phyloP scores from a whole-genome alignment of 176 grass and related monocot species.

The Oryza brachyantha region DNA sequence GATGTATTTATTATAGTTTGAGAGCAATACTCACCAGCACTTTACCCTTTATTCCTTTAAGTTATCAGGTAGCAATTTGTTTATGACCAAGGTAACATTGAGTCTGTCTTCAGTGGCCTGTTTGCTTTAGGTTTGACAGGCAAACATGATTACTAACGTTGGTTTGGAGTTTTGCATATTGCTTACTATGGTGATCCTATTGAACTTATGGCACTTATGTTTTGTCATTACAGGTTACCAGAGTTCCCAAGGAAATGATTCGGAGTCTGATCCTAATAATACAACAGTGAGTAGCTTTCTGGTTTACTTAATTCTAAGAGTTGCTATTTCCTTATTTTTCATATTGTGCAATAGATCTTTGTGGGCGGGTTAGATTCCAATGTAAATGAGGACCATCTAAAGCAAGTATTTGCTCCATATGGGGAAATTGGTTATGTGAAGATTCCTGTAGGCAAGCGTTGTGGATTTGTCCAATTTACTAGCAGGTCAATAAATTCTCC shows the following conservation, averaged over 20 bases:
- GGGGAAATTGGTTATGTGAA: constrained; percentile 89
- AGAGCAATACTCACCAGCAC: not conserved
- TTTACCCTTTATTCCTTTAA: no score
- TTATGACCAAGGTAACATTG: not conserved
- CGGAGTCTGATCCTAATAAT: constrained; percentile 72
- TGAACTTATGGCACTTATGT: constrained; percentile 15
- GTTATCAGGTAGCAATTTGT: not conserved
- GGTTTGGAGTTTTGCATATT: not conserved
- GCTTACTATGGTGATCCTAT: not conserved
- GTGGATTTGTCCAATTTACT: constrained; percentile 95
- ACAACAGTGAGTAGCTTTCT: constrained; percentile 70
- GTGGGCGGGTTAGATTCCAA: constrained; percentile 91
- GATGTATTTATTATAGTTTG: not conserved
- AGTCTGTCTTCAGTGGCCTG: not conserved
- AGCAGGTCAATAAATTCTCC: constrained; percentile 66
- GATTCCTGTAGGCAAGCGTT: constrained; percentile 93
- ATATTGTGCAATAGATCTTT: constrained; percentile 75
- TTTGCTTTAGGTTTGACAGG: not conserved
- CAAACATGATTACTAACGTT: not conserved
- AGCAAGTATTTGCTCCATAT: constrained; percentile 71
- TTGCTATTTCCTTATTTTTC: constrained; percentile 36
- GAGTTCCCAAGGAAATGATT: constrained; percentile 54
- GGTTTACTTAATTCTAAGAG: not conserved
- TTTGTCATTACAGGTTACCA: constrained; percentile 47
- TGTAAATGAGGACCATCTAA: constrained; percentile 79